Conservation (phyloP, 2,329 filamentous ascomycete genomes). For the Tolypocladium inflatum region DNA sequence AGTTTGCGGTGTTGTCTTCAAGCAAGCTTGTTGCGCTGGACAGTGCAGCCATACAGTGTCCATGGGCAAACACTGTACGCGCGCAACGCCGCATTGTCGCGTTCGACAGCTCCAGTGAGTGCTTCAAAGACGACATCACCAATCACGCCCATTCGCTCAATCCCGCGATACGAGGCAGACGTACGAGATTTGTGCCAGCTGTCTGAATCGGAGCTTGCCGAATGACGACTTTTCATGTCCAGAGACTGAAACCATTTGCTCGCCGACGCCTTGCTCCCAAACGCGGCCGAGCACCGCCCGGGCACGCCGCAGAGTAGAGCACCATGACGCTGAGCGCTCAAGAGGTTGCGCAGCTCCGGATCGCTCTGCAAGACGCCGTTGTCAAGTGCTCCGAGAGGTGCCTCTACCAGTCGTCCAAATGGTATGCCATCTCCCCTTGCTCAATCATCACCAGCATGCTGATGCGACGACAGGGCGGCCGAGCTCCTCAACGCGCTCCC, state of each 20-base stretch:
- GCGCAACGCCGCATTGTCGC: not conserved
- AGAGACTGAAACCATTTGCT: not conserved
- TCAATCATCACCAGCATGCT: not conserved
- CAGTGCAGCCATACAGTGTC: not conserved
- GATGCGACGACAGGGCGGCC: constrained; percentile 60
- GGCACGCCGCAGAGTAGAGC: not conserved
- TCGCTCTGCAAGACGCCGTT: constrained; percentile 73
- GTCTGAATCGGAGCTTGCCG: not conserved
- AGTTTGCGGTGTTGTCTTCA: not conserved
- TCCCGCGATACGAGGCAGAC: not conserved
- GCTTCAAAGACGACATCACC: not conserved
- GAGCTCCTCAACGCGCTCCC: constrained; percentile 83
- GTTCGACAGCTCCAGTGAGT: not conserved
- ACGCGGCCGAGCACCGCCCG: not conserved
- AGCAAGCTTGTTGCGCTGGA: not conserved
- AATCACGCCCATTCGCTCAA: not conserved
- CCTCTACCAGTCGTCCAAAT: constrained; percentile 93
- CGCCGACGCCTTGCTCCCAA: not conserved
- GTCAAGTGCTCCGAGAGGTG: constrained; percentile 90
- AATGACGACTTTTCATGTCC: not conserved
- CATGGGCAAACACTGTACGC: not conserved
- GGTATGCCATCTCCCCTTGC: constrained; percentile 41
- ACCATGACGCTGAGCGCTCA: constrained; percentile 45
- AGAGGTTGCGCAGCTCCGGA: constrained; percentile 56
- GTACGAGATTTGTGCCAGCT: not conserved